phyloP scores from a whole-genome alignment of 306 rosid species.

The Prunus campanulata region DNA sequence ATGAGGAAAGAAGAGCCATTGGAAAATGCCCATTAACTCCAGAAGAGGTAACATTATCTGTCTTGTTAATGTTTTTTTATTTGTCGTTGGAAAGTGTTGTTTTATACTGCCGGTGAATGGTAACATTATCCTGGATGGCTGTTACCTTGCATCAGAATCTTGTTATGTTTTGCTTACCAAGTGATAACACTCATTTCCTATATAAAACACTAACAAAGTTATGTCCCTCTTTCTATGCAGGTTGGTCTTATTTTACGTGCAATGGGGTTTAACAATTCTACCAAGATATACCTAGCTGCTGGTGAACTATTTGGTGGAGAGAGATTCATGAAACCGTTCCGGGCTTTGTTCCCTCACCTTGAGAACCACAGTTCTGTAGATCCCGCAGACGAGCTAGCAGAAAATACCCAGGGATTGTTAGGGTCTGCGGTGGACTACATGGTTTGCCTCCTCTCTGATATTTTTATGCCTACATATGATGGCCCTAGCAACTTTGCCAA shows the following conservation, averaged over 20 bases:
- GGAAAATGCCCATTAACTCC: conserved; percentile 99
- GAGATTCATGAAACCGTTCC: conserved; percentile 82
- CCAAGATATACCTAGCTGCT: conserved; percentile 60
- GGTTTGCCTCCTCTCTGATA: conserved; percentile 98
- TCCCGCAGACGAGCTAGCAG: conserved; percentile 66
- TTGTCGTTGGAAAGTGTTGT: not conserved
- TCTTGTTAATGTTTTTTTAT: not conserved
- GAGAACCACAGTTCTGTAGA: conserved; percentile 87
- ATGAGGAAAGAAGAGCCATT: conserved; percentile 86
- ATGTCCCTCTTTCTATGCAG: conserved; percentile 35
- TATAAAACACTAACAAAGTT: not conserved
- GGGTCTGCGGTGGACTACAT: conserved; percentile 99
- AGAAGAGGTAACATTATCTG: conserved; percentile 71
- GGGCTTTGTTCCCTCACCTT: conserved; percentile 70
- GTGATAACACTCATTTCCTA: not conserved
- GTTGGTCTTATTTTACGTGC: conserved; percentile 82
- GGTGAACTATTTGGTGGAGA: conserved; percentile 96
- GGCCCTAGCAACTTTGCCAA: conserved; percentile 99
- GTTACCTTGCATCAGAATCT: not conserved
- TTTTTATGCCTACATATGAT: conserved; percentile 98
- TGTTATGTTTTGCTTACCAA: not conserved
- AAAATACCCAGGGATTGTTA: conserved; percentile 73
- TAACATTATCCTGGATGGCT: not conserved
- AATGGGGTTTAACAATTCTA: conserved; percentile 55
- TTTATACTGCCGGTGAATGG: not conserved